Conservation (phyloP, 495 filamentous ascomycete genomes). For the Penicillium fimorum region DNA sequence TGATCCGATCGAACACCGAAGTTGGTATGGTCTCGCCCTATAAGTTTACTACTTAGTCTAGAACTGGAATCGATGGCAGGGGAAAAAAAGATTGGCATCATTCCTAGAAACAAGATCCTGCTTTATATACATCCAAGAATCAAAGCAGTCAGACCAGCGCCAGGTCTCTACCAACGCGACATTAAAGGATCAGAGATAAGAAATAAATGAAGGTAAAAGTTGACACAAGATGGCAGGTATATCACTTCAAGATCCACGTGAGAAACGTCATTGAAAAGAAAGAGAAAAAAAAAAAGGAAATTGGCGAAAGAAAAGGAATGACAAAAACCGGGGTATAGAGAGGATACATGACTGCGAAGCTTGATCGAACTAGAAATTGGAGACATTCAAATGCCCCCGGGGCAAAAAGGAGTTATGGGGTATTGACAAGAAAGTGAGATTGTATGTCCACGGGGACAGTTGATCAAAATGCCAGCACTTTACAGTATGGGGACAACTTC, state of each 20-base stretch:
- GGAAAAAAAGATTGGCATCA: conserved; percentile 10
- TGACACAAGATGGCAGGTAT: conserved; percentile 9
- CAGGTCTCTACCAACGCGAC: conserved; percentile 5
- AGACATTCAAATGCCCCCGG: conserved; percentile 11
- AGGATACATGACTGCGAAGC: conserved; percentile 16
- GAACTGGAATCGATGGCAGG: not conserved
- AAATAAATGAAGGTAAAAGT: conserved; percentile 1
- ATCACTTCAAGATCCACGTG: conserved; percentile 13
- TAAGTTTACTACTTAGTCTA: not conserved
- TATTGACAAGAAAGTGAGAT: conserved; percentile 6
- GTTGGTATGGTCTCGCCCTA: not conserved
- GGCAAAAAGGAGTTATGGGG: conserved; percentile 4
- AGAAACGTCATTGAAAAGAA: conserved; percentile 7
- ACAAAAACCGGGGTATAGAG: conserved; percentile 28
- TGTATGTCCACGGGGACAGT: conserved; percentile 17
- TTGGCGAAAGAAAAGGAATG: conserved; percentile 12
- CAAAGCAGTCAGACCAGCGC: conserved; percentile 14
- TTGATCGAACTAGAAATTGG: conserved; percentile 16
- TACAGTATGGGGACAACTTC: not conserved
- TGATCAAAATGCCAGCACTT: conserved; percentile 1
- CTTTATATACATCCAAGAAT: conserved; percentile 25
- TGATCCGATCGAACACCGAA: conserved; percentile 11
- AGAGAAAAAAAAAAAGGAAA: conserved; percentile 12
- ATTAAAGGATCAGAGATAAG: conserved; percentile 8
- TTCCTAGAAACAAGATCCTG: conserved; percentile 18